Base-by-base conservation (phyloP, 1,284 basidiomycete genomes). In the Afroboletus lepidellus region DNA sequence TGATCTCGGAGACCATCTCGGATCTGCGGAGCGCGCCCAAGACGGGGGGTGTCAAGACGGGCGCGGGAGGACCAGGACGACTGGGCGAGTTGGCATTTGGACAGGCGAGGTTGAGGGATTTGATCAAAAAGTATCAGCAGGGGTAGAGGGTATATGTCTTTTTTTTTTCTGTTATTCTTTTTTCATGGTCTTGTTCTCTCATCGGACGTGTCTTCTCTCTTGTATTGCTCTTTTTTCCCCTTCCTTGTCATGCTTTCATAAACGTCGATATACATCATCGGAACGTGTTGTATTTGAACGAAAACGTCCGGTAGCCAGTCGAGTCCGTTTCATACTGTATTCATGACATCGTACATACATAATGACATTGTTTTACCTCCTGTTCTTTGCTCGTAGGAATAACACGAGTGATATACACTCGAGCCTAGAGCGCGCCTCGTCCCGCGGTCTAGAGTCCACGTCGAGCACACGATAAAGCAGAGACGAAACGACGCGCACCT, bases 41-140 rank as follows among this genome's bases (percentile, higher is more conserved):
- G 53, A 47, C 16, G 7, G 46, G 41, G 44, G n/a, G 54, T 53
- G 53, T 53, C 61, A 61, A 59, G 57, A 49, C 67, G 60, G 55
- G 43, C 4, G 29, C 1, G 2, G 51, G 32, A 8, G 41, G 33
- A 29, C 48, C 49, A 12, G 59, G 47, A 15, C 60, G 68, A 54
- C 42, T 63, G 62, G 58, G 64, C 9, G 81, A 86, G 32, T 66
- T 85, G 50, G 84, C 79, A 7, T 88, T 90, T 69, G 89, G 88
- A 15, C 84, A 89, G 65, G 85, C 86, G 16, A 74, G 84, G 53
- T 69, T 91, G 57, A 73, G 85, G 53, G 88, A 90, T 69, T 71
- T 91, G 57, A 91, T 91, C 65, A 85, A 82, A 76, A 87, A 86
- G 63, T 90, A 90, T 67, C 88, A 91, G n/a, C n/a, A n/a, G 62